A percentile compares a stretch with the other conserved stretches of the same genome.
These are phyloP conservation scores for Phytophthora pinifolia DNA, from an alignment of 352 stramenopile species.

Conservation along the genomic window DNA sequence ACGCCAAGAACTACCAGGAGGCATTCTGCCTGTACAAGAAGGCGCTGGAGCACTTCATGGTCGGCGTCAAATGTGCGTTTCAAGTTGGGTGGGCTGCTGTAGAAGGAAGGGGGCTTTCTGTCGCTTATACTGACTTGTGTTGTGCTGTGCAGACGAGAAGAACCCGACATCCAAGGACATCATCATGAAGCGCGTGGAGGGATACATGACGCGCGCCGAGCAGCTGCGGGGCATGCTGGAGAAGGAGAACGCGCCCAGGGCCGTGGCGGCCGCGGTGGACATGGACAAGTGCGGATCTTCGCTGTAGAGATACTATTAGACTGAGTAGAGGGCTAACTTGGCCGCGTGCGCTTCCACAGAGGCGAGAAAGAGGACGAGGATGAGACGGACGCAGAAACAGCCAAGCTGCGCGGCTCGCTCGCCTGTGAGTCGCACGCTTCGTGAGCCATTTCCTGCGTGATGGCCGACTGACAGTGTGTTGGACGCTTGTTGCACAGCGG, in stretches of 20 bases:
- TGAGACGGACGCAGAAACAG: conserved; percentile 93
- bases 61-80: conserved; percentile 87
- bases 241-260: conserved; percentile 54
- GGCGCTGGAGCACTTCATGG: conserved; percentile 89
- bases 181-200: conserved; percentile 90
- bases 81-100: background rate
- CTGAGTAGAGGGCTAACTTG: no score
- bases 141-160: conserved; percentile 77
- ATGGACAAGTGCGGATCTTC: conserved; percentile 64
- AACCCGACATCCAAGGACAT: conserved; percentile 90
- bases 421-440: conserved; percentile 56
- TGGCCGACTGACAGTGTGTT: conserved; percentile 1
- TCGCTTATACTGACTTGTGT: conserved; percentile 2
- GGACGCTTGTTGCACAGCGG: conserved; percentile 42
- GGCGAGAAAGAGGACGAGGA: conserved; percentile 86
- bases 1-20: conserved; percentile 89
- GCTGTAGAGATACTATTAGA: background rate
- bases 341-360: no score
- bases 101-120: no score
- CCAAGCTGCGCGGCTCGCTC: conserved; percentile 95
- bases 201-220: conserved; percentile 90
- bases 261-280: conserved; percentile 59
- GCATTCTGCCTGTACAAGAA: conserved; percentile 89
- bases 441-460: no score
- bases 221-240: conserved; percentile 84